A percentile compares a stretch with the other conserved stretches of the same genome.
Evolutionary conservation across 768 basidiomycete genomes (phyloP).

Genomic region (Xerocomellus intermedius): DNA sequence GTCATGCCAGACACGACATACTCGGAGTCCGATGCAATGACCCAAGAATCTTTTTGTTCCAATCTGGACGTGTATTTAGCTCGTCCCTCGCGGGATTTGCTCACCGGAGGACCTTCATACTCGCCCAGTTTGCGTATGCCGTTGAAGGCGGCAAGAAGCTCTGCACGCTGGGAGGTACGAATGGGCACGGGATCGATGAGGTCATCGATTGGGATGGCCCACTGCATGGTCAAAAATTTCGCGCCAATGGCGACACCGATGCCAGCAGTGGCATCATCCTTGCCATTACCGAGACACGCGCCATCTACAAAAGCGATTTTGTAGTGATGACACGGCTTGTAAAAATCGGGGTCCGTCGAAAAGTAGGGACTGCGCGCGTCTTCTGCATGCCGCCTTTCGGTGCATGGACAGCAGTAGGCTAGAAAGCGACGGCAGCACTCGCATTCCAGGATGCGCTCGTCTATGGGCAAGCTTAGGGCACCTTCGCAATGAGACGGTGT

Average conservation of each 20-base stretch:
- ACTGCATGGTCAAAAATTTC: constrained; percentile 2
- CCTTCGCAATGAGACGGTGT: background rate
- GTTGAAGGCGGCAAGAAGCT: background rate
- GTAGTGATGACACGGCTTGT: constrained; percentile 17
- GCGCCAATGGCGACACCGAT: constrained; percentile 25
- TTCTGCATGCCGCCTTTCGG: background rate
- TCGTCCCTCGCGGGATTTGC: background rate
- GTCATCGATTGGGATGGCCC: constrained; percentile 21
- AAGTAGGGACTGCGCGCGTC: background rate
- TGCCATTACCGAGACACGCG: background rate
- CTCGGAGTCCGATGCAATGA: background rate
- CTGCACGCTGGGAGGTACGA: constrained; percentile 19
- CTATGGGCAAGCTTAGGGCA: background rate
- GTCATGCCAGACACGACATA: constrained; percentile 3
- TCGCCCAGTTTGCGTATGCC: background rate
- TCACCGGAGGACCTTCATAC: background rate
- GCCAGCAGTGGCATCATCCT: constrained; percentile 25
- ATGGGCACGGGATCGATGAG: constrained; percentile 11
- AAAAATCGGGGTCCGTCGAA: background rate
- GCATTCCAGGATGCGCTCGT: constrained; percentile 2
- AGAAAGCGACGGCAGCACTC: background rate
- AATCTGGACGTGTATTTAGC: background rate
- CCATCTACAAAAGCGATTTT: background rate
- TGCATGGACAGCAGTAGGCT: background rate
- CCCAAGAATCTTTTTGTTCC: background rate